Evolutionary conservation across 306 rosid species (phyloP).

Genomic region (Pyrus bretschneideri): DNA sequence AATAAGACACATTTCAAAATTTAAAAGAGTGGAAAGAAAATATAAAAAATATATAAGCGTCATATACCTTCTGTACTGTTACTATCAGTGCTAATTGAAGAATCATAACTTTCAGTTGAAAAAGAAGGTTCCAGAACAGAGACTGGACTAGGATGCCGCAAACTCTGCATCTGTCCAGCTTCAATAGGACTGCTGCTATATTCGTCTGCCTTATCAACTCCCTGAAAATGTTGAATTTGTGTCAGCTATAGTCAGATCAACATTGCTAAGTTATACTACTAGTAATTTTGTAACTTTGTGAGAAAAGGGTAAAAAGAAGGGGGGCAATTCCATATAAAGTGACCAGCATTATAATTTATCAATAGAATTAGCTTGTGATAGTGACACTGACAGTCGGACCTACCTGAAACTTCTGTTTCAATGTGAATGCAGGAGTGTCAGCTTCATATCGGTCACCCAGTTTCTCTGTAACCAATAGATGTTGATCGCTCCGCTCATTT

Average conservation of each 20-base stretch:
- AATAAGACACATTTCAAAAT: constrained; percentile 1
- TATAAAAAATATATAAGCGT: neutral
- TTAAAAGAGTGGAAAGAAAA: neutral
- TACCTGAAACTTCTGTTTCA: constrained; percentile 59
- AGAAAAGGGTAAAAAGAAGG: neutral
- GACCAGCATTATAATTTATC: neutral
- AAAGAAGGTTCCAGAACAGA: constrained; percentile 78
- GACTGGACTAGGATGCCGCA: constrained; percentile 76
- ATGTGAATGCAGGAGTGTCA: constrained; percentile 38
- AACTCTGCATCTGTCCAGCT: constrained; percentile 22
- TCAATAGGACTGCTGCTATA: constrained; percentile 31
- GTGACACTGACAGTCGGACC: constrained; percentile 3
- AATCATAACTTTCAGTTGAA: constrained; percentile 73
- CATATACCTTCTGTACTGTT: constrained; percentile 60
- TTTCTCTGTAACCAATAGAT: constrained; percentile 20
- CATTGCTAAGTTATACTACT: neutral
- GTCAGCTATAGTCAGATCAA: constrained; percentile 18
- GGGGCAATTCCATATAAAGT: neutral
- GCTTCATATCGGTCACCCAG: constrained; percentile 25
- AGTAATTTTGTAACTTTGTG: neutral
- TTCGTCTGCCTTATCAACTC: constrained; percentile 33
- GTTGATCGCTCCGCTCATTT: constrained; percentile 40
- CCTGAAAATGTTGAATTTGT: constrained; percentile 31
- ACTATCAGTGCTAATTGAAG: constrained; percentile 53
- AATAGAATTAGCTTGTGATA: neutral